phyloP scores from a whole-genome alignment of 257 asterid species.

The Solanum ossicruentum region DNA sequence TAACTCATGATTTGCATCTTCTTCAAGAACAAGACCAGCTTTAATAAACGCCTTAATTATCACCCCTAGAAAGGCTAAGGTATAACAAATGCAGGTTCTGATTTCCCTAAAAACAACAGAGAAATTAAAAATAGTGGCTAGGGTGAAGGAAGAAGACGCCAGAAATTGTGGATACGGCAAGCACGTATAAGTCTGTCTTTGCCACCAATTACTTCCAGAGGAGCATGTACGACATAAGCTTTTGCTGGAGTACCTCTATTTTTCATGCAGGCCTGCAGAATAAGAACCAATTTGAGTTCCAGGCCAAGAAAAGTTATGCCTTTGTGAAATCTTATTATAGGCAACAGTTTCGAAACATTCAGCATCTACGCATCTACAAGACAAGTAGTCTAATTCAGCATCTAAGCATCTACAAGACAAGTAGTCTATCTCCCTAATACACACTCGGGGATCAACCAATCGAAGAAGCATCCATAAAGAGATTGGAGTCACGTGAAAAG shows the following conservation, averaged over 20 bases:
- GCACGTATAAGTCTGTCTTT: slow-evolving; percentile 69
- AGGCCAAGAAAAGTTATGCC: neutral
- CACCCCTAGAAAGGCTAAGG: slow-evolving; percentile 63
- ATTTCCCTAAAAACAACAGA: neutral
- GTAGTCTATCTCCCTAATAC: neutral
- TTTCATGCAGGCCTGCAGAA: slow-evolving; percentile 62
- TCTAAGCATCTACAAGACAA: neutral
- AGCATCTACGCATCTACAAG: neutral
- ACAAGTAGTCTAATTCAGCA: neutral
- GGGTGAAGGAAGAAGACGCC: neutral
- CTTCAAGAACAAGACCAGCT: slow-evolving; percentile 76
- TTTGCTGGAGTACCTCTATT: slow-evolving; percentile 42
- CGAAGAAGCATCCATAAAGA: neutral
- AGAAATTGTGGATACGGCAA: slow-evolving; percentile 61
- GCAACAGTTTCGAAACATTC: neutral
- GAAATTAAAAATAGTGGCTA: neutral
- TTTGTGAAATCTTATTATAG: neutral
- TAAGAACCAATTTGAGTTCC: neutral
- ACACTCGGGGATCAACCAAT: neutral
- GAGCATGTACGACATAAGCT: slow-evolving; percentile 74
- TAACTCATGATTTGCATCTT: slow-evolving; percentile 42
- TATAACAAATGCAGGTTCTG: slow-evolving; percentile 9
- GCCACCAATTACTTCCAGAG: slow-evolving; percentile 72
- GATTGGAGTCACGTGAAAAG: neutral
- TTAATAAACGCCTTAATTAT: slow-evolving; percentile 68